These are phyloP conservation scores for Dictyostelium gargantuum DNA, from an alignment of 208 protist genomes.

Conservation along the genomic window DNA sequence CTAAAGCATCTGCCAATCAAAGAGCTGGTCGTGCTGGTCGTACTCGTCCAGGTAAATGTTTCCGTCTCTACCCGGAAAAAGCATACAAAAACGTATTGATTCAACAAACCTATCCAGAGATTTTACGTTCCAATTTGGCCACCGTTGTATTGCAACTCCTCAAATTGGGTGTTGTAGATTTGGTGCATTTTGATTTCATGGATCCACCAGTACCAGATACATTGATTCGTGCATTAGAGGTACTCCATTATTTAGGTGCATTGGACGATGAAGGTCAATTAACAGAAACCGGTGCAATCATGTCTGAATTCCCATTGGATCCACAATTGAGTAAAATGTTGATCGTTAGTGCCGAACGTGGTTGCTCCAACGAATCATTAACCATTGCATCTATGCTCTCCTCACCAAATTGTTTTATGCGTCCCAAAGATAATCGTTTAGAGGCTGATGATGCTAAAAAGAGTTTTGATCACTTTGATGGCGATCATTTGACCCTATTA, in stretches of 20 bases:
- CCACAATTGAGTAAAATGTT: slow-evolving; percentile 95
- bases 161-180: slow-evolving; percentile 94
- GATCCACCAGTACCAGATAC: slow-evolving; percentile 93
- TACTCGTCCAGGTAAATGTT: slow-evolving; percentile 98
- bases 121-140: slow-evolving; percentile 88
- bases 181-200: slow-evolving; percentile 97
- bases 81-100: slow-evolving; percentile 87
- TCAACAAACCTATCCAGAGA: slow-evolving; percentile 91
- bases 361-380: slow-evolving; percentile 89
- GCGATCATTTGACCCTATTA: slow-evolving; percentile 93
- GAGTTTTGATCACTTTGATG: slow-evolving; percentile 83
- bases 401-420: slow-evolving; percentile 95
- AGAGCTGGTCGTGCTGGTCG: slow-evolving; percentile 99
- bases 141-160: slow-evolving; percentile 93
- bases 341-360: slow-evolving; percentile 75
- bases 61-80: slow-evolving; percentile 81
- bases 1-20: slow-evolving; percentile 98
- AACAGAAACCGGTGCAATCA: slow-evolving; percentile 94
- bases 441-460: slow-evolving; percentile 88
- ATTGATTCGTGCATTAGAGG: slow-evolving; percentile 91
- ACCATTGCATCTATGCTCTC: slow-evolving; percentile 85
- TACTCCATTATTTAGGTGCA: slow-evolving; percentile 98
- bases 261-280: slow-evolving; percentile 97
- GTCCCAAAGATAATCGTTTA: slow-evolving; percentile 91
- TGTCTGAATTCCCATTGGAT: slow-evolving; percentile 99